These are phyloP conservation scores for Tulasnella sp. DNA, from an alignment of 768 basidiomycete genomes.

Conservation along the genomic window DNA sequence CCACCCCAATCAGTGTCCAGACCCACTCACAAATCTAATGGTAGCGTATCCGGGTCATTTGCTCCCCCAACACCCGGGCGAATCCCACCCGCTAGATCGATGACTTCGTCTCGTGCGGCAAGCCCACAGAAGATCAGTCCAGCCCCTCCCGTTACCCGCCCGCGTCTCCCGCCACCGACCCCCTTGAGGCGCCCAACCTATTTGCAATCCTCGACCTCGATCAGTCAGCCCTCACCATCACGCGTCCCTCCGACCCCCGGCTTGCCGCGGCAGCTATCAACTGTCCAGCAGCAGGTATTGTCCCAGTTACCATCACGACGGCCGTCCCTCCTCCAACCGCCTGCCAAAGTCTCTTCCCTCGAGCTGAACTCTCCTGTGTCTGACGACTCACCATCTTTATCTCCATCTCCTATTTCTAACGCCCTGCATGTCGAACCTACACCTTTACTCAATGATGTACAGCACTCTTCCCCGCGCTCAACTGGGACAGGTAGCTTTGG, in stretches of 20 bases:
- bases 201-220: constrained; percentile 32
- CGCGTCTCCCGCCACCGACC: constrained; percentile 39
- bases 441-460: too few relatives aligned
- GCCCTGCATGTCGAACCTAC: background rate
- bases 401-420: background rate
- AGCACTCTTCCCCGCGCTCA: too few relatives aligned
- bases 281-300: constrained; percentile 31
- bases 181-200: constrained; percentile 45
- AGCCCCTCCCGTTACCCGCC: constrained; percentile 17
- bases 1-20: background rate
- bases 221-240: constrained; percentile 18
- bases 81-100: constrained; percentile 22
- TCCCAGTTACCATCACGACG: constrained; percentile 7
- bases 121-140: constrained; percentile 28
- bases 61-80: background rate
- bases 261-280: constrained; percentile 18
- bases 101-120: constrained; percentile 46
- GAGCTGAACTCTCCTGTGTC: constrained; percentile 5
- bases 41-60: constrained; percentile 7
- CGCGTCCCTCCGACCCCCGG: background rate
- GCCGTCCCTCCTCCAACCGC: background rate
- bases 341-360: background rate
- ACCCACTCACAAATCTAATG: constrained; percentile 11
- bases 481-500: background rate
- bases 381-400: background rate